A percentile compares a stretch with the other conserved stretches of the same genome.
phyloP scores from a whole-genome alignment of 2,329 filamentous ascomycete species.

The Cladorrhinum sp. region DNA sequence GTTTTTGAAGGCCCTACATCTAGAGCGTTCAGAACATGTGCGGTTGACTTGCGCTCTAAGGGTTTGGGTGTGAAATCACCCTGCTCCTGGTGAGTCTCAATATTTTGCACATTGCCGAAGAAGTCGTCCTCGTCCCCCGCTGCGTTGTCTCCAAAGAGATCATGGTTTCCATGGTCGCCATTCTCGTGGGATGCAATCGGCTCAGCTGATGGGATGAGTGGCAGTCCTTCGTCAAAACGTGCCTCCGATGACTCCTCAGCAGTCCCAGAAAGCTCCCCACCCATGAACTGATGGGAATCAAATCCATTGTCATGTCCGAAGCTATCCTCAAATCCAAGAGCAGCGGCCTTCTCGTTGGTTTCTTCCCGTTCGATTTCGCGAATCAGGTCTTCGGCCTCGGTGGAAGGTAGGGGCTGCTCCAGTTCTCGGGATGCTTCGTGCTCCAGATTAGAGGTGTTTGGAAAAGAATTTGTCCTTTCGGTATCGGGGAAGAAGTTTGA shows the following conservation, averaged over 20 bases:
- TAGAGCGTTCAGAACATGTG: conserved; percentile 59
- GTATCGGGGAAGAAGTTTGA: conserved; percentile 58
- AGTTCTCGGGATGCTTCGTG: conserved; percentile 21
- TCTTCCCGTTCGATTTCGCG: conserved; percentile 50
- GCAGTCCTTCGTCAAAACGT: conserved; percentile 68
- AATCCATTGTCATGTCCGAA: conserved; percentile 17
- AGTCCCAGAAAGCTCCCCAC: conserved; percentile 41
- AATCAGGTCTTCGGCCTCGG: conserved; percentile 53
- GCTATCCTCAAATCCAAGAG: conserved; percentile 10
- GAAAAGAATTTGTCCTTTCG: conserved; percentile 63
- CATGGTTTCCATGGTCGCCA: conserved; percentile 3
- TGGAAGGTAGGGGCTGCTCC: conserved; percentile 44
- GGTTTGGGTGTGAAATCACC: conserved; percentile 30
- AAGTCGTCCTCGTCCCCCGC: conserved; percentile 57
- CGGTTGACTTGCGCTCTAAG: conserved; percentile 67
- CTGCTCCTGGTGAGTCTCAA: conserved; percentile 29
- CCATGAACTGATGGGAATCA: conserved; percentile 38
- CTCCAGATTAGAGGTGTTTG: conserved; percentile 48
- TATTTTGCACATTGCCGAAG: conserved; percentile 50
- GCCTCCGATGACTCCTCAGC: conserved; percentile 49
- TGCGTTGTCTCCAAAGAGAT: conserved; percentile 42
- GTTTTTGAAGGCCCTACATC: conserved; percentile 33
- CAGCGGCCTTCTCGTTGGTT: conserved; percentile 41
- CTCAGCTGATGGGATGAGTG: conserved; percentile 49
- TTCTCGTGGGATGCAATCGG: conserved; percentile 18